These are phyloP conservation scores for Actinomortierella wolfii DNA, from an alignment of 371 early-diverging fungal species.

Conservation along the genomic window DNA sequence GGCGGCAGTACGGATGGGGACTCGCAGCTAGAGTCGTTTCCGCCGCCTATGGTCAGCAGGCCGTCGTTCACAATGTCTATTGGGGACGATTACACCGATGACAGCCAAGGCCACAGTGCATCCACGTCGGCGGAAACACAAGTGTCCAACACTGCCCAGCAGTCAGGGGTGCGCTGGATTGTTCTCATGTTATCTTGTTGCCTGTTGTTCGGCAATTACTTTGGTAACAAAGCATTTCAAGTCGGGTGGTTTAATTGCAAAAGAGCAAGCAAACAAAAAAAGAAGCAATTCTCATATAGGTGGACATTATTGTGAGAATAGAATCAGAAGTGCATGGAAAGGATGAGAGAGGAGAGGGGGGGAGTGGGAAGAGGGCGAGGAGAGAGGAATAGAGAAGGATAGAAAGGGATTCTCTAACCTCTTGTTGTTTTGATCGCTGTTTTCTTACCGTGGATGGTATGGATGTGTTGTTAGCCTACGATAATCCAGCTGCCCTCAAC, in stretches of 20 bases:
- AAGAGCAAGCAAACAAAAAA: background rate
- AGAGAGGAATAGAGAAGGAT: too few relatives aligned
- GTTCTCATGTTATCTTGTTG: constrained; percentile 56
- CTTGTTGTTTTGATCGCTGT: background rate
- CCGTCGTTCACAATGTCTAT: constrained; percentile 12
- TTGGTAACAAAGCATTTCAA: constrained; percentile 32
- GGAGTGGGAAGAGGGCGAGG: background rate
- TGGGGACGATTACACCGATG: constrained; percentile 7
- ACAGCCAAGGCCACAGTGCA: background rate
- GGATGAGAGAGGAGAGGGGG: background rate
- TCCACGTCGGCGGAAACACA: background rate
- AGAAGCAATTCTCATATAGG: background rate
- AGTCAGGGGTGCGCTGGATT: constrained; percentile 47
- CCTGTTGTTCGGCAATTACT: constrained; percentile 66
- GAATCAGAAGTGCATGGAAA: background rate
- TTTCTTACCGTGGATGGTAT: background rate
- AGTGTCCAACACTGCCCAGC: background rate
- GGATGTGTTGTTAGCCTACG: constrained; percentile 54
- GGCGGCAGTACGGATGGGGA: background rate
- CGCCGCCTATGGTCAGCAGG: constrained; percentile 17
- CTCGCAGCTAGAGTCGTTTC: constrained; percentile 31
- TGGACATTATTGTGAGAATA: constrained; percentile 3
- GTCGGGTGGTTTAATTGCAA: background rate
- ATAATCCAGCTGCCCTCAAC: constrained; percentile 72
- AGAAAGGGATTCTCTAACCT: background rate